Base-by-base conservation (phyloP, 345 rosid genomes). In the Dovyalis caffra region DNA sequence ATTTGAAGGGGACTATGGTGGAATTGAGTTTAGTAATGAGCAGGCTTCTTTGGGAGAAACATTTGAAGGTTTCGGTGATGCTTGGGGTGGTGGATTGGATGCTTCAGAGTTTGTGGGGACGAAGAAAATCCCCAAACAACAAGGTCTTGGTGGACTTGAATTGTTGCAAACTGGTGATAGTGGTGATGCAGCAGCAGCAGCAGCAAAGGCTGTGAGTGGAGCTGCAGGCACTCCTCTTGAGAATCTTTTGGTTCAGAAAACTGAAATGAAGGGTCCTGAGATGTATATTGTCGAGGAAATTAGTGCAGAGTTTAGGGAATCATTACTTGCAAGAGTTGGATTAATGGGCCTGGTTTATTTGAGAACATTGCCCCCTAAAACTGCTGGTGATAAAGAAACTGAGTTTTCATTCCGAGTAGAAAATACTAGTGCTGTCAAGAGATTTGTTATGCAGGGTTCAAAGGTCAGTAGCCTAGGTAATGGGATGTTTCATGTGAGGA, bases 21-120 rank as follows among this genome's bases (percentile, higher is more conserved):
- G 99, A 45, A 93, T 95, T 74, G 98, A 90, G 85, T 95, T 95
- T 68, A 90, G 90, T 35, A 87, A 81, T 37, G 99, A 95, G 69
- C 95, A 93, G 83, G 87, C 98, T 78, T 87, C 99, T 2, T 77
- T 95, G 75, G 97, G 92, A 43, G 99, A 95, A 68, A 91, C 98
- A 49, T 95, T 95, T 77, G 98, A 93, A 79, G 86, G 91, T 62
- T 90, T 95, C 77, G 78, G 85, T 75, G 97, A 93, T 68, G 99
- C 99, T 28, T 93, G 97, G 95, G 99, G 99, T 76, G 99, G 98
- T 56, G 99, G 97, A 47, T 85, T 95, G 85, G 99, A 95, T 85
- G 92, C 97, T 1, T 95, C 99, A 0, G 98, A 93, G 85, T 95
- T 90, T 56, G 86, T 95, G 25, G 98, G 97, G 65, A 81, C 91